Evolutionary conservation across 352 stramenopile species (phyloP).

Genomic region (Thalassiosira mediterranea): DNA sequence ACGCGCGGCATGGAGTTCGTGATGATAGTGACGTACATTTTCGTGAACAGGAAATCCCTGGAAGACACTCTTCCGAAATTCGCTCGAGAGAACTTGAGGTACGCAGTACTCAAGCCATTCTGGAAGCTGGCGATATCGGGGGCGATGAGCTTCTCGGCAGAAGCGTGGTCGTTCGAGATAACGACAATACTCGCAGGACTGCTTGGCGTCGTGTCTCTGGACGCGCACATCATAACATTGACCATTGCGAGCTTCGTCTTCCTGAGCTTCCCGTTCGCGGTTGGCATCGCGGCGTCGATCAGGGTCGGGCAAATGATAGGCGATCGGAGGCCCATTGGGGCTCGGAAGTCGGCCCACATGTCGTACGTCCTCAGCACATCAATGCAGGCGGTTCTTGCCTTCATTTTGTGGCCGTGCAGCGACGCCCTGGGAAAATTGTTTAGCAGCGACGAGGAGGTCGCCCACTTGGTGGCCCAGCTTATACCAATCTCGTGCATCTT

Average conservation of each 20-base stretch:
- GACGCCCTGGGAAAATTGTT: slow-evolving; percentile 43
- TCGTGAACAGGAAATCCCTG: slow-evolving; percentile 27
- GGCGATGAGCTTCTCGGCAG: slow-evolving; percentile 21
- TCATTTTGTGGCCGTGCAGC: slow-evolving; percentile 29
- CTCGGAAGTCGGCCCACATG: slow-evolving; percentile 30
- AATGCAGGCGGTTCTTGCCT: slow-evolving; percentile 27
- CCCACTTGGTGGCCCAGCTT: slow-evolving; percentile 36
- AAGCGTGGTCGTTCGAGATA: slow-evolving; percentile 42
- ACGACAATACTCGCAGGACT: slow-evolving; percentile 48
- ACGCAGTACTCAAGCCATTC: slow-evolving; percentile 23
- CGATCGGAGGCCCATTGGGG: slow-evolving; percentile 37
- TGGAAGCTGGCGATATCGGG: slow-evolving; percentile 37
- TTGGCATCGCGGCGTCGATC: slow-evolving; percentile 55
- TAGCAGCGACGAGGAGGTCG: slow-evolving; percentile 53
- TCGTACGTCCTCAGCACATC: slow-evolving; percentile 29
- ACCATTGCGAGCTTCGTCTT: slow-evolving; percentile 51
- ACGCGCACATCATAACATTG: slow-evolving; percentile 55
- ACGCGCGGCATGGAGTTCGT: slow-evolving; percentile 46
- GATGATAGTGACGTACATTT: slow-evolving; percentile 43
- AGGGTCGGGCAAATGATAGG: slow-evolving; percentile 52
- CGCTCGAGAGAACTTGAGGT: slow-evolving; percentile 19
- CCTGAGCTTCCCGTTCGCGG: slow-evolving; percentile 57
- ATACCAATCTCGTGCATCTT: slow-evolving; percentile 58
- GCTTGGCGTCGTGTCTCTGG: slow-evolving; percentile 40
- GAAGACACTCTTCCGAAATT: slow-evolving; percentile 36